Percentiles rank a stretch among this genome's conserved stretches.
phyloP scores from a whole-genome alignment of 1,284 basidiomycete species.

The Trichosporon ovoides region DNA sequence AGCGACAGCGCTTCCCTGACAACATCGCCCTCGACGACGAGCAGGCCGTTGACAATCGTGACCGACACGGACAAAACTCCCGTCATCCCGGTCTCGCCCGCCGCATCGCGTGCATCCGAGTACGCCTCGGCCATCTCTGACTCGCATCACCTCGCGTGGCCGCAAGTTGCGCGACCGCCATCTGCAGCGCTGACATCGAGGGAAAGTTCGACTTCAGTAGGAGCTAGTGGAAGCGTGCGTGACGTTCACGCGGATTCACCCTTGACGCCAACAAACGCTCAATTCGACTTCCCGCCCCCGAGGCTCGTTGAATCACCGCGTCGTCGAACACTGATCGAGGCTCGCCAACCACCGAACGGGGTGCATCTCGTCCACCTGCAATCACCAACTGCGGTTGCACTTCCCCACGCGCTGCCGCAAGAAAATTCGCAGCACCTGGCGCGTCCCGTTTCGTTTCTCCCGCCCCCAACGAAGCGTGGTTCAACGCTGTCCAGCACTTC shows the following conservation, averaged over 20 bases:
- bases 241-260: constrained; percentile 12
- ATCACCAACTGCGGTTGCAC: neutral
- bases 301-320: constrained; percentile 31
- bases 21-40: neutral
- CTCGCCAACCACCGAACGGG: constrained; percentile 9
- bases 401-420: neutral
- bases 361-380: neutral
- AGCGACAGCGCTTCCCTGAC: neutral
- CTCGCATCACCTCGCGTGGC: neutral
- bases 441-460: neutral
- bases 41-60: neutral
- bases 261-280: constrained; percentile 11
- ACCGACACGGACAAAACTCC: neutral
- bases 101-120: neutral
- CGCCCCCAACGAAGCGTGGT: neutral
- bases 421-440: neutral
- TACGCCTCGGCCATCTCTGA: neutral
- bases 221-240: neutral
- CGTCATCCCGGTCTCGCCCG: neutral
- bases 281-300: constrained; percentile 19
- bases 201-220: neutral
- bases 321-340: constrained; percentile 34
- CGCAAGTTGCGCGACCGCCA: neutral
- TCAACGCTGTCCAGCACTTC: neutral
- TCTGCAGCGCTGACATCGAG: neutral